Evolutionary conservation across 495 filamentous ascomycete genomes (phyloP).

Genomic region (Ascobolus immersus): DNA sequence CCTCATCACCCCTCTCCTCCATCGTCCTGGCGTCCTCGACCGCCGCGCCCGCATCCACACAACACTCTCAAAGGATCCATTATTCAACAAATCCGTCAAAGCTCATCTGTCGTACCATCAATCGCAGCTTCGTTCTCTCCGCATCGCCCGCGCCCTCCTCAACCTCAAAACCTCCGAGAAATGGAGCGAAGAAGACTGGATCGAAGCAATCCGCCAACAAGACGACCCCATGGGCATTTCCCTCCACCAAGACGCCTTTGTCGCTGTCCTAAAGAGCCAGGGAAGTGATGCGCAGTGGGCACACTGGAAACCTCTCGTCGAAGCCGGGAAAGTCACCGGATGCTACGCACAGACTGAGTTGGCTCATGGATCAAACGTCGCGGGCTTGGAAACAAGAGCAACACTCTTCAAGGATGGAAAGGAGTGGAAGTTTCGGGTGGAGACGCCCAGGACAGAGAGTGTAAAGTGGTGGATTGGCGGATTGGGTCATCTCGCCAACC

Average conservation of each 20-base stretch:
- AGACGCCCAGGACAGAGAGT: conserved; percentile 25
- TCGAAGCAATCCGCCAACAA: conserved; percentile 32
- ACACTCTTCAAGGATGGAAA: too few species aligned
- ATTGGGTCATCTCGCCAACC: conserved; percentile 43
- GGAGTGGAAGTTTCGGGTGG: conserved; percentile 45
- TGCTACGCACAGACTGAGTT: conserved; percentile 59
- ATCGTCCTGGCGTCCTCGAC: too few species aligned
- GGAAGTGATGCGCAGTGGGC: conserved; percentile 42
- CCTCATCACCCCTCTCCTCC: too few species aligned
- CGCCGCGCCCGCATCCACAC: too few species aligned
- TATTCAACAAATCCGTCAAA: too few species aligned
- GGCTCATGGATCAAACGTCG: conserved; percentile 49
- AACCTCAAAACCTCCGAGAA: conserved; percentile 33
- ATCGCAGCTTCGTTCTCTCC: too few species aligned
- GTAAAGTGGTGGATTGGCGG: conserved; percentile 65
- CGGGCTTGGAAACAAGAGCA: conserved; percentile 47
- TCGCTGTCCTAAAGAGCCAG: conserved; percentile 44
- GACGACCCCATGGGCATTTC: conserved; percentile 42
- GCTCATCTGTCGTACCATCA: too few species aligned
- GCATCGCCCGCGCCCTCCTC: too few species aligned
- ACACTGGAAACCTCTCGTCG: conserved; percentile 36
- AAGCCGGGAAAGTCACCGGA: conserved; percentile 40
- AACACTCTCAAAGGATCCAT: too few species aligned
- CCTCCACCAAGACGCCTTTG: conserved; percentile 41
- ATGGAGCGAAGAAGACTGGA: conserved; percentile 37